Evolutionary conservation across 805 yeast species (phyloP).

Genomic region (Starmerella stigmatis): DNA sequence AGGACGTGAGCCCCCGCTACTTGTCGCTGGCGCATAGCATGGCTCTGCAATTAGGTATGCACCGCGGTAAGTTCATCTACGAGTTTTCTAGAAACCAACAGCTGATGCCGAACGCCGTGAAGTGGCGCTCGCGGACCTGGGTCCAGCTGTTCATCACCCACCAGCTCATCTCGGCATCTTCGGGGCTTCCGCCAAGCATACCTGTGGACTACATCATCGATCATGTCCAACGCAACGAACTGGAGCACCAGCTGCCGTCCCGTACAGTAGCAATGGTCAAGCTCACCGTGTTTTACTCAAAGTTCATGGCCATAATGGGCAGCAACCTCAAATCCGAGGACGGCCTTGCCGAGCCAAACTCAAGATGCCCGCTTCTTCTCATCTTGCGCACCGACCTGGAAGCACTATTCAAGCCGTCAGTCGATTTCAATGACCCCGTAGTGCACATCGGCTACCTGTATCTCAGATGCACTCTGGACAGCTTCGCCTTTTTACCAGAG

Average conservation of each 20-base stretch:
- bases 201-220: constrained; percentile 76
- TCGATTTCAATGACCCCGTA: constrained; percentile 39
- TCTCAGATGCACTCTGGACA: constrained; percentile 68
- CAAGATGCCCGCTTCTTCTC: constrained; percentile 70
- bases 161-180: constrained; percentile 78
- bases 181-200: constrained; percentile 80
- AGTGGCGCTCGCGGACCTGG: constrained; percentile 93
- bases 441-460: constrained; percentile 72
- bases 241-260: constrained; percentile 39
- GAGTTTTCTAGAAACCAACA: constrained; percentile 88
- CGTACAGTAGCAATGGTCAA: constrained; percentile 59
- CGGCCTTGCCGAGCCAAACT: constrained; percentile 74
- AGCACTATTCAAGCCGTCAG: constrained; percentile 46
- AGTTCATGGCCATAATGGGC: constrained; percentile 77
- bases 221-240: constrained; percentile 54
- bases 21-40: constrained; percentile 76
- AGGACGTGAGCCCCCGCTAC: constrained; percentile 83
- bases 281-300: constrained; percentile 72
- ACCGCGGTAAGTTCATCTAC: constrained; percentile 80
- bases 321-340: constrained; percentile 75
- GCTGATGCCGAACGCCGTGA: constrained; percentile 77
- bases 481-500: constrained; percentile 71
- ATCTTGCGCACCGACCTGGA: constrained; percentile 70
- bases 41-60: constrained; percentile 78
- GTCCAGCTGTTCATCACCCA: constrained; percentile 76